Base-by-base conservation (phyloP, 345 rosid genomes). In the Rhizophora mangle region DNA sequence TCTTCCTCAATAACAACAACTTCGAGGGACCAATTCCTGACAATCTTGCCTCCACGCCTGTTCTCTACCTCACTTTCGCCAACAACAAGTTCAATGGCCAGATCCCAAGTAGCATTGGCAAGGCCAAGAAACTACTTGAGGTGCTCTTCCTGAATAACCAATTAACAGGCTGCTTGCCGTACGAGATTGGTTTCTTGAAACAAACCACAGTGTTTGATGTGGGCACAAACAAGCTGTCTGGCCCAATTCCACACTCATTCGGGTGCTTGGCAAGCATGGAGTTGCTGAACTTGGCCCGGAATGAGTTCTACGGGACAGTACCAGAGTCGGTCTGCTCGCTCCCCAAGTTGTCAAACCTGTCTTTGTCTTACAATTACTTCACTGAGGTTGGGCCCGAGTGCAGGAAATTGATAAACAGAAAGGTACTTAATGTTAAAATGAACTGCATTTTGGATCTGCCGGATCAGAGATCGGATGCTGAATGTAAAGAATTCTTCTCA, bases 401-500 rank as follows among this genome's bases (percentile, higher is more conserved):
- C 74, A 61, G 84, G 79, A 60, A 79, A 9, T 63, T 82, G 70
- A 78, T 87, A 27, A 0, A 0, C 11, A 58, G 15, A 1, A 84
- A 75, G 72, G 64, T 1, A 27, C 84, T 88, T 8, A 80, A 85
- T 63, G 78, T 88, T 19, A 27, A 62, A 19, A 78, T 55, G 76
- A 85, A 88, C 80, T 88, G 92, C 83, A 82, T 88, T 72, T 39
- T 71, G 54, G 92, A 62, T 39, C 82, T 87, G 21, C 85, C 89
- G n/a, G 8, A 34, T 6, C 88, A 88, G 81, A 82, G 75, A 67
- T 11, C 76, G 16, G 29, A 16, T 9, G 60, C 67, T 3, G 78
- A 75, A 0, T 86, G 90, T n/a, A 34, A 4, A 2, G 27, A 6
- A 13, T 86, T 84, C 77, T 84, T 81, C 82, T 74, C 78, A 7